A percentile compares a stretch with the other conserved stretches of the same genome.
These are phyloP conservation scores for Aspergillus sp. DNA, from an alignment of 2,329 filamentous ascomycete genomes.

Conservation along the genomic window DNA sequence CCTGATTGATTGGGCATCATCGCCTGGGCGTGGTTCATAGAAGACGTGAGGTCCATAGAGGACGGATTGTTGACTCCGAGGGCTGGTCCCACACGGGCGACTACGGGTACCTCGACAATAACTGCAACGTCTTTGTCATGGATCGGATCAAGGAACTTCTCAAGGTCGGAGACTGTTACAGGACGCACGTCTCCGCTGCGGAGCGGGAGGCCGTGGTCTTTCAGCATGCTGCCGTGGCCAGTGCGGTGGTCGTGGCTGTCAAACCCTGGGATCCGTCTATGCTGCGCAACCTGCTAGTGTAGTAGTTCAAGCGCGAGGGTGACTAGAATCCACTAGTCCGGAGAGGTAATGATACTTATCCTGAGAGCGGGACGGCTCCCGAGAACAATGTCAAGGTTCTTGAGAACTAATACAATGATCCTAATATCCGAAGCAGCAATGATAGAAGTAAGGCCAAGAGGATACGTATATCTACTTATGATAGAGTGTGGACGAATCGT, in stretches of 20 bases:
- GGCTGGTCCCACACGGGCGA: slow-evolving; percentile 25
- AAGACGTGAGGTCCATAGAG: slow-evolving; percentile 53
- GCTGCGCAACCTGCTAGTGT: no score
- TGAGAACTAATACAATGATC: no score
- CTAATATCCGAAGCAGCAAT: no score
- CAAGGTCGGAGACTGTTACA: slow-evolving; percentile 37
- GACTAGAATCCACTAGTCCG: background rate
- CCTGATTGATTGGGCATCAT: slow-evolving; percentile 48
- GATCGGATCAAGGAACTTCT: slow-evolving; percentile 32
- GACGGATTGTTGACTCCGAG: slow-evolving; percentile 42
- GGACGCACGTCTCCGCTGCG: slow-evolving; percentile 29
- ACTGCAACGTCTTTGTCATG: slow-evolving; percentile 22
- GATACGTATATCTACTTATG: no score
- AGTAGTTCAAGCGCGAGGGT: background rate
- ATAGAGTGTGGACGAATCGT: no score
- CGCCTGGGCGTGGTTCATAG: slow-evolving; percentile 54
- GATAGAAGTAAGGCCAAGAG: no score
- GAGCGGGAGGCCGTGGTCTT: slow-evolving; percentile 36
- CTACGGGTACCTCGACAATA: slow-evolving; percentile 21
- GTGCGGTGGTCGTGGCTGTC: slow-evolving; percentile 36
- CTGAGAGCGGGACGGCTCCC: no score
- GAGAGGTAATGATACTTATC: no score
- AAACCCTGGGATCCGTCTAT: no score
- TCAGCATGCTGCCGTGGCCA: slow-evolving; percentile 27
- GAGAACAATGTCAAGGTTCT: no score